phyloP scores from a whole-genome alignment of 768 basidiomycete genomes.

The Scleroderma bovista region DNA sequence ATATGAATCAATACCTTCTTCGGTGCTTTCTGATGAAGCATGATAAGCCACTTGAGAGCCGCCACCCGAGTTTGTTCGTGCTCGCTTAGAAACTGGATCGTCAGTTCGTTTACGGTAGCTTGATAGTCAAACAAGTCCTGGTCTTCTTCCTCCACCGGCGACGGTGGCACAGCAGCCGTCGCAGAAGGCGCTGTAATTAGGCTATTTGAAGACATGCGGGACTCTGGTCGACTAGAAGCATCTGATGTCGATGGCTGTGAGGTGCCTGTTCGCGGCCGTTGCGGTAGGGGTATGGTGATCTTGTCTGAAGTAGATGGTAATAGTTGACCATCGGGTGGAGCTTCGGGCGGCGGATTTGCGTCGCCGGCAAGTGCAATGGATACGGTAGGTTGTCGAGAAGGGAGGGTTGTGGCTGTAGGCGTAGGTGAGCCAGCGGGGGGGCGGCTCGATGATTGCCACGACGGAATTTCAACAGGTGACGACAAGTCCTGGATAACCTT shows the following conservation, averaged over 20 bases:
- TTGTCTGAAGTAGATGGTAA: slow-evolving; percentile 31
- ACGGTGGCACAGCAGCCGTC: slow-evolving; percentile 24
- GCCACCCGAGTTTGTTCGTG: slow-evolving; percentile 95
- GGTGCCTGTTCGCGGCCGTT: slow-evolving; percentile 20
- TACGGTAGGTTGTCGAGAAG: slow-evolving; percentile 48
- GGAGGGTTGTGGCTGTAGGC: slow-evolving; percentile 35
- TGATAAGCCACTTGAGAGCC: slow-evolving; percentile 94
- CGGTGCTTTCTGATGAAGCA: slow-evolving; percentile 97
- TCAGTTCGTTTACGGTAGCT: slow-evolving; percentile 86
- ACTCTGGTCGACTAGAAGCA: slow-evolving; percentile 53
- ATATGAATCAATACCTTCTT: slow-evolving; percentile 60
- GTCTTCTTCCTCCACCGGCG: slow-evolving; percentile 38
- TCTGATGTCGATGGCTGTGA: slow-evolving; percentile 26
- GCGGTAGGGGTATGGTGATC: slow-evolving; percentile 31
- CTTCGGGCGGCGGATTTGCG: slow-evolving; percentile 44
- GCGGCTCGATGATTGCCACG: slow-evolving; percentile 28
- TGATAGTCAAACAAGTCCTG: slow-evolving; percentile 86
- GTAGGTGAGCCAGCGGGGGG: slow-evolving; percentile 51
- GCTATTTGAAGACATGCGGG: slow-evolving; percentile 49
- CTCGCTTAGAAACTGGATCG: slow-evolving; percentile 91
- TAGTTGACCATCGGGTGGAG: slow-evolving; percentile 28
- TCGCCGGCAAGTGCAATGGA: slow-evolving; percentile 42
- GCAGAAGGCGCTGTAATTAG: slow-evolving; percentile 30
- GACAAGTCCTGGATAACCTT: slow-evolving; percentile 84
- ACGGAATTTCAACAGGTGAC: slow-evolving; percentile 49